Evolutionary conservation across 805 yeast genomes (phyloP), one percentile per base, ranked within the genome.

Genomic region (Sugiyamaella smithiae): DNA sequence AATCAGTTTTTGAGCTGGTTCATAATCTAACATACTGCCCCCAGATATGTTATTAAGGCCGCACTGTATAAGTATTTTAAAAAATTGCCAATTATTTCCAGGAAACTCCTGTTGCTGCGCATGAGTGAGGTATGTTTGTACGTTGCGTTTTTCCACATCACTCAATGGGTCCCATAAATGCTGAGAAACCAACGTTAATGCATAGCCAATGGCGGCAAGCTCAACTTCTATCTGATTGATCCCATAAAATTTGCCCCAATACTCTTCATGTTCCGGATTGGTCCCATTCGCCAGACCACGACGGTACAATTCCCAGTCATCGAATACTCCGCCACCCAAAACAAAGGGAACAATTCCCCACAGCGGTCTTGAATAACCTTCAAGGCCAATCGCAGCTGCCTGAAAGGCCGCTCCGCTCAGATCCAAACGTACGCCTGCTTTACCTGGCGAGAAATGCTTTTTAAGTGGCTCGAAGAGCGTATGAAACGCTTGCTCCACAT

Each of bases 311-410:
- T 52, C 63, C 60, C 60, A 54, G 36, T 64, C 54, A 14, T 58
- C 53, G 52, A 61, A 61, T 19, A 52, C 31, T 3, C 49, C 49
- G 4, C 59, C 59, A 5, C 67, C 65, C 4, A 48, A 46, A 20
- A 40, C 61, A 24, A 50, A 53, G 2, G 68, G 64, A 2, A 60
- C 67, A 24, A 63, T 49, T 14, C 67, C 68, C 67, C 67, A 65
- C 47, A 65, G 45, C 0, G 65, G 62, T 22, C 69, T 48, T 4
- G 65, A 57, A 35, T 59, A 65, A 1, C 68, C 68, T 47, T 65
- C 67, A 7, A 64, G 51, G 14, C 55, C 54, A 3, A 63, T 59
- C 8, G 66, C 64, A 8, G 46, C 51, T 9, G 43, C 46, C 28
- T 57, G 55, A 45, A 62, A 65, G 32, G 51, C 53, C 7, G 65